Percentiles rank a stretch among this genome's conserved stretches.
Conservation (phyloP, 1,139 yeast species). For the Debaryomyces robertsiae region DNA sequence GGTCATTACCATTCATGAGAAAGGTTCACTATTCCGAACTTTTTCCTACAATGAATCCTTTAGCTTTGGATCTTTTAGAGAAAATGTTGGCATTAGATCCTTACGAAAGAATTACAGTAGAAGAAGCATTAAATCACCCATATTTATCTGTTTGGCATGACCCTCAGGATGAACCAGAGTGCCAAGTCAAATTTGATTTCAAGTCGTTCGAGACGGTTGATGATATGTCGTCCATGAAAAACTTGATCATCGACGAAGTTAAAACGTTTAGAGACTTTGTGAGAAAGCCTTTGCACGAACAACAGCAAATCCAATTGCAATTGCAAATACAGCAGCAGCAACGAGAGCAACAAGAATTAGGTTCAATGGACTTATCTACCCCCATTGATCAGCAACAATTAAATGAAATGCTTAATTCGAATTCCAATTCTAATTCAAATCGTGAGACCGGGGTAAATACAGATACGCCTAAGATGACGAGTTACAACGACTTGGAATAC, state of each 20-base stretch:
- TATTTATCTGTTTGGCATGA: slow-evolving; percentile 95
- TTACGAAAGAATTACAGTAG: slow-evolving; percentile 79
- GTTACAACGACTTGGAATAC: slow-evolving; percentile 29
- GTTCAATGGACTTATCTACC: slow-evolving; percentile 16
- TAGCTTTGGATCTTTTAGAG: slow-evolving; percentile 80
- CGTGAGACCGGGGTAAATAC: slow-evolving; percentile 37
- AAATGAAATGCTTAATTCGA: slow-evolving; percentile 12
- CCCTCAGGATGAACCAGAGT: slow-evolving; percentile 89
- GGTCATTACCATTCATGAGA: slow-evolving; percentile 81
- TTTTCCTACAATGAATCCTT: slow-evolving; percentile 84
- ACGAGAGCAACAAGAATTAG: slow-evolving; percentile 26
- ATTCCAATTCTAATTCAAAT: slow-evolving; percentile 13
- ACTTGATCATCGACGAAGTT: slow-evolving; percentile 82
- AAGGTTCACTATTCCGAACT: slow-evolving; percentile 72
- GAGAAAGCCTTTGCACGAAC: slow-evolving; percentile 71
- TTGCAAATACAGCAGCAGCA: slow-evolving; percentile 38
- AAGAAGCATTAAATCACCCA: slow-evolving; percentile 86
- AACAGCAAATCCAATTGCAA: slow-evolving; percentile 51
- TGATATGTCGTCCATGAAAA: slow-evolving; percentile 74
- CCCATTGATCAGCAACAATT: slow-evolving; percentile 14
- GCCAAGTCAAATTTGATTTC: slow-evolving; percentile 83
- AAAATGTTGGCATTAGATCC: slow-evolving; percentile 90
- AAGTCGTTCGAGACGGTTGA: slow-evolving; percentile 81
- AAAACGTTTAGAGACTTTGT: slow-evolving; percentile 78
- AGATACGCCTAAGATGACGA: slow-evolving; percentile 25